Percentiles rank a stretch among this genome's conserved stretches.
Evolutionary conservation across 257 asterid species (phyloP).

Genomic region (Leonotis leonurus): DNA sequence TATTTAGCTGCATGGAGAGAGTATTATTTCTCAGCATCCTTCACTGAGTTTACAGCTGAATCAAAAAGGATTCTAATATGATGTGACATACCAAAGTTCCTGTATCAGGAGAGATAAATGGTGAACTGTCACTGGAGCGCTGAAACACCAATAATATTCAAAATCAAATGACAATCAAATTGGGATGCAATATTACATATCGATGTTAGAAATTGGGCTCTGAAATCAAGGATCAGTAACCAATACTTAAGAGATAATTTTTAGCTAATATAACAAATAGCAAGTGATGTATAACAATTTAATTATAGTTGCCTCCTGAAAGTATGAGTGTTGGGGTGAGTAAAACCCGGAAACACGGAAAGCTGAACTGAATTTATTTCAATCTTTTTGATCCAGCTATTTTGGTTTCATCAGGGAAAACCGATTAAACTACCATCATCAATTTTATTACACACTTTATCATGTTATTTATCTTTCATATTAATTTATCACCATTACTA

Average conservation of each 20-base stretch:
- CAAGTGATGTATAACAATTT: neutral
- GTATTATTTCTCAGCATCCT: too few relatives aligned
- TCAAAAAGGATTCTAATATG: constrained; percentile 5
- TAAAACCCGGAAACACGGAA: neutral
- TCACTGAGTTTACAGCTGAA: neutral
- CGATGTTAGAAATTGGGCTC: constrained; percentile 12
- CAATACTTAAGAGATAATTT: neutral
- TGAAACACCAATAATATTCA: constrained; percentile 39
- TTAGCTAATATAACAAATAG: neutral
- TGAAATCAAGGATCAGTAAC: neutral
- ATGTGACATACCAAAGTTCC: constrained; percentile 68
- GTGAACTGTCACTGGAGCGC: constrained; percentile 68
- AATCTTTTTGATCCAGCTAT: neutral
- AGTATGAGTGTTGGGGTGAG: neutral
- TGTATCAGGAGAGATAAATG: constrained; percentile 64
- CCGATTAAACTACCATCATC: too few relatives aligned
- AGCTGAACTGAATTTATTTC: neutral
- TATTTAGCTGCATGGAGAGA: too few relatives aligned
- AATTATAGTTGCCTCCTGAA: neutral
- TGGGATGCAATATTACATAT: neutral
- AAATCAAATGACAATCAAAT: constrained; percentile 18
- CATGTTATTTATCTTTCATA: too few relatives aligned
- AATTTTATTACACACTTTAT: too few relatives aligned
- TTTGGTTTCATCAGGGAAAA: too few relatives aligned
- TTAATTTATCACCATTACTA: too few relatives aligned